A percentile compares a stretch with the other conserved stretches of the same genome.
phyloP scores from a whole-genome alignment of 257 asterid genomes.

The Ehretia macrophylla region DNA sequence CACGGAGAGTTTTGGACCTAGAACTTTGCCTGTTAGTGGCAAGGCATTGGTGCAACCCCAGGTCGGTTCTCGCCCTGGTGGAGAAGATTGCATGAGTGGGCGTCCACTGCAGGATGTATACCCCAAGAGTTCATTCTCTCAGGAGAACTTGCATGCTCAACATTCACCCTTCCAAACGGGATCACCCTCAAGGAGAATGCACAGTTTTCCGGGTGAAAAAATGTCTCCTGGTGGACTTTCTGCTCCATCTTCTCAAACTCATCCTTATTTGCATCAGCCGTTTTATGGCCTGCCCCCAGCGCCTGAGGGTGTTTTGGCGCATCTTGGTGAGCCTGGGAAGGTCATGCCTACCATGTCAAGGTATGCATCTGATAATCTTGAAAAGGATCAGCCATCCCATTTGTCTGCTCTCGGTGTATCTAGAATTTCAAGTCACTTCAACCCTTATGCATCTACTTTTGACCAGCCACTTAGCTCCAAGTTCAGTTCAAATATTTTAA shows the following conservation, averaged over 20 bases:
- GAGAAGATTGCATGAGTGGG: conserved; percentile 30
- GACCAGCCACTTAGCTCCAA: conserved; percentile 57
- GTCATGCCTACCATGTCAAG: conserved; percentile 40
- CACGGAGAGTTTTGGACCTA: conserved; percentile 32
- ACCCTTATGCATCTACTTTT: conserved; percentile 67
- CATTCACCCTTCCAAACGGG: conserved; percentile 28
- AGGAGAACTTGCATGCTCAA: conserved; percentile 24
- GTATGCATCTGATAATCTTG: conserved; percentile 38
- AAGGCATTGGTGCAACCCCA: conserved; percentile 28
- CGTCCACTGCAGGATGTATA: conserved; percentile 26
- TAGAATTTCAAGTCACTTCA: conserved; percentile 47
- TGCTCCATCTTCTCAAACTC: conserved; percentile 23
- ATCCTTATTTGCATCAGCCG: conserved; percentile 33
- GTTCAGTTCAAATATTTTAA: conserved; percentile 36
- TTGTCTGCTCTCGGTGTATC: conserved; percentile 39
- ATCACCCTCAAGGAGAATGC: conserved; percentile 35
- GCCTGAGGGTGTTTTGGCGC: conserved; percentile 26
- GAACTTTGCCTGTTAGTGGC: conserved; percentile 28
- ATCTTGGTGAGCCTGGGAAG: conserved; percentile 32
- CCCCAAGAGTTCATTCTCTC: conserved; percentile 30
- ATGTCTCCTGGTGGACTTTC: conserved; percentile 33
- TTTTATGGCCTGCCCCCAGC: conserved; percentile 36
- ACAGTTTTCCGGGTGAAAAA: conserved; percentile 35
- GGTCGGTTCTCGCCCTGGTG: conserved; percentile 25
- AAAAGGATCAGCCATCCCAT: conserved; percentile 38